Percentiles rank a stretch among this genome's conserved stretches.
phyloP scores from a whole-genome alignment of 352 stramenopile species.

The Phytophthora fragariaefolia region DNA sequence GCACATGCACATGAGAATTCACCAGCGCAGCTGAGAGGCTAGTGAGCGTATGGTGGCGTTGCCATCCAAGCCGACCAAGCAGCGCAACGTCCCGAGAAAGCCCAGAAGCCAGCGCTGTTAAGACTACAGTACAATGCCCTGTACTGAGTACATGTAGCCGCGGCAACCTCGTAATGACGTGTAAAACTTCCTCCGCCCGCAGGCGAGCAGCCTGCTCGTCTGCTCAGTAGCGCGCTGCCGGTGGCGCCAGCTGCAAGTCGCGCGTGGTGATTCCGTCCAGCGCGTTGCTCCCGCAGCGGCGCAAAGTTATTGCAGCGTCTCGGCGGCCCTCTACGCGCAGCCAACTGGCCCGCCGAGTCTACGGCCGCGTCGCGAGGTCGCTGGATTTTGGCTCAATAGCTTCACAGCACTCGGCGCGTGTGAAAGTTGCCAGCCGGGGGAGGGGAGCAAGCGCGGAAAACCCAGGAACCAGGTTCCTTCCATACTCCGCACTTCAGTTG shows the following conservation, averaged over 20 bases:
- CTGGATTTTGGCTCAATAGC: slow-evolving; percentile 36
- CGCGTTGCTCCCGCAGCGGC: slow-evolving; percentile 15
- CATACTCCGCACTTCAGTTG: slow-evolving; percentile 12
- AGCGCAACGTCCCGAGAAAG: not conserved
- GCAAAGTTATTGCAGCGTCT: slow-evolving; percentile 26
- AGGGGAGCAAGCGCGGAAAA: not conserved
- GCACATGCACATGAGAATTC: slow-evolving; percentile 18
- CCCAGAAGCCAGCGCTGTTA: slow-evolving; percentile 14
- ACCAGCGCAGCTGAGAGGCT: not conserved
- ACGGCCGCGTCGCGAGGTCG: not conserved
- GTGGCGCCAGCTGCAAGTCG: slow-evolving; percentile 4
- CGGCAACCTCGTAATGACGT: slow-evolving; percentile 20
- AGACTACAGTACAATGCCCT: too few species aligned
- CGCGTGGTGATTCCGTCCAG: slow-evolving; percentile 36
- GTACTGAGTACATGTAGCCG: too few species aligned
- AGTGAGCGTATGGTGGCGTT: not conserved
- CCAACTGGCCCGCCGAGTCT: slow-evolving; percentile 18
- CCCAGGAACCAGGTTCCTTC: not conserved
- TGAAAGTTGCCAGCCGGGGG: too few species aligned
- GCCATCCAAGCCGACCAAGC: not conserved
- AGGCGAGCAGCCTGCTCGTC: too few species aligned
- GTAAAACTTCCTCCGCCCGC: not conserved
- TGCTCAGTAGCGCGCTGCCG: too few species aligned
- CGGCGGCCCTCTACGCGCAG: too few species aligned
- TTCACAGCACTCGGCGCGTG: too few species aligned